Percentiles rank a stretch among this genome's conserved stretches.
Evolutionary conservation across 2,329 filamentous ascomycete genomes (phyloP).

Genomic region (Scedosporium aurantiacum): DNA sequence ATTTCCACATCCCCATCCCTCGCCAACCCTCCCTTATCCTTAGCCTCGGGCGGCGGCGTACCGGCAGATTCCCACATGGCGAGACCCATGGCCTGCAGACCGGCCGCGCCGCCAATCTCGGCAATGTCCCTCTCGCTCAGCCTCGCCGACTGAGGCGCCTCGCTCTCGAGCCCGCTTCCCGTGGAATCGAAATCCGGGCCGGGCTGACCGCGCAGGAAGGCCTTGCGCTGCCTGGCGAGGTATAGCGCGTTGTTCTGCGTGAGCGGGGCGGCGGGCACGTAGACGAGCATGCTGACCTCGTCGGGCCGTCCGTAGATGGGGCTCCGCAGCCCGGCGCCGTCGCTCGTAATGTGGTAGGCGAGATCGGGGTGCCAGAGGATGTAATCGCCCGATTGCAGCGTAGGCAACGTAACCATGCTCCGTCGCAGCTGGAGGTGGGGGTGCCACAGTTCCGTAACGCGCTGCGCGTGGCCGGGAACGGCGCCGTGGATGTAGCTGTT

Average conservation of each 20-base stretch:
- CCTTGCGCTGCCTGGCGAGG: slow-evolving; percentile 45
- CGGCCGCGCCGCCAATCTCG: slow-evolving; percentile 37
- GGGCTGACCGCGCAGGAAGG: slow-evolving; percentile 42
- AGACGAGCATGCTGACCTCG: slow-evolving; percentile 39
- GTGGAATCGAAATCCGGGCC: slow-evolving; percentile 45
- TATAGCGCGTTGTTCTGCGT: slow-evolving; percentile 48
- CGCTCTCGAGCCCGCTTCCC: slow-evolving; percentile 36
- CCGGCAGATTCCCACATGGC: slow-evolving; percentile 34
- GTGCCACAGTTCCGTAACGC: slow-evolving; percentile 46
- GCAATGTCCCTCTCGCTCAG: slow-evolving; percentile 40
- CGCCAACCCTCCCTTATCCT: slow-evolving; percentile 12
- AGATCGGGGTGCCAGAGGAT: slow-evolving; percentile 50
- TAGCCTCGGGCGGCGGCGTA: slow-evolving; percentile 13
- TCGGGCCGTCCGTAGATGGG: slow-evolving; percentile 18
- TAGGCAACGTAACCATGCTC: slow-evolving; percentile 44
- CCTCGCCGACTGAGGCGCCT: slow-evolving; percentile 37
- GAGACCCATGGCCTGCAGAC: slow-evolving; percentile 46
- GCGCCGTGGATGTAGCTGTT: slow-evolving; percentile 47
- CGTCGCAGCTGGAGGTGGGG: slow-evolving; percentile 41
- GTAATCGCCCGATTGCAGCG: slow-evolving; percentile 44
- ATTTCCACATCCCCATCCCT: slow-evolving; percentile 12
- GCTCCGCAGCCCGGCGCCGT: slow-evolving; percentile 19
- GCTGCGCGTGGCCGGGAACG: slow-evolving; percentile 46
- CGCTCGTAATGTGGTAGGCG: slow-evolving; percentile 42
- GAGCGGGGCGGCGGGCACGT: slow-evolving; percentile 42